Evolutionary conservation across 1,284 basidiomycete species (phyloP), one percentile per base, ranked within the genome.

Genomic region (Cerioporus squamosus): DNA sequence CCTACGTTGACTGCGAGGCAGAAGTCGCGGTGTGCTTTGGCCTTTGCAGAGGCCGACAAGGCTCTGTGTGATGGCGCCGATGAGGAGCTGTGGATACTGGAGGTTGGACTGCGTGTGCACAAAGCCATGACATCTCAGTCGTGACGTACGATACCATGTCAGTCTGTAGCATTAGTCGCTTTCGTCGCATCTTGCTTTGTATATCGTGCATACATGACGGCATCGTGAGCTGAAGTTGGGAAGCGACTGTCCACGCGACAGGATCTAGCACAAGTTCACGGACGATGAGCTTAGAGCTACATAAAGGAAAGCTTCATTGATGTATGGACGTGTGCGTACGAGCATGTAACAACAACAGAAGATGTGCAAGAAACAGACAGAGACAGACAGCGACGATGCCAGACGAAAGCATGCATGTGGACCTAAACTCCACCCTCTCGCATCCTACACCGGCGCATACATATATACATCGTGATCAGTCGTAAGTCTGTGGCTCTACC

Each of bases 21-120:
- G 64, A 99, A 99, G 74, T 85, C 94, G 1, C 79, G 79, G 29
- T 92, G 92, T 62, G 93, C 93, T 1, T 77, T 98, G 18, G 86
- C 88, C 8, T 90, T 99, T 62, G 97, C 95, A 3, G 94, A 97
- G 72, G 94, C 94, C 39, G 97, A 99, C 79, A 98, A 99, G 74
- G 94, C 93, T 0, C 78, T 99, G 44, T 94, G 92, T 63, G 97
- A 99, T 68, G 97, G 97, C 1, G 96, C 94, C n/a, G 97, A 99
- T 68, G 97, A 99, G 74, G 95, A 98, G 74, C 78, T 99, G 39
- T 98, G 97, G 88, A 85, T 95, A 49, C 77, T 99, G 20, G 93
- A 97, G 68, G 88, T 95, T 51, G 94, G 87, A 39, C 74, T 98
- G 52, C 83, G 87, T 40, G 80, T 97, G 18, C 81, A 89, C 71